Evolutionary conservation across 371 early-diverging fungal species (phyloP).

Genomic region (Mortierella sp.): DNA sequence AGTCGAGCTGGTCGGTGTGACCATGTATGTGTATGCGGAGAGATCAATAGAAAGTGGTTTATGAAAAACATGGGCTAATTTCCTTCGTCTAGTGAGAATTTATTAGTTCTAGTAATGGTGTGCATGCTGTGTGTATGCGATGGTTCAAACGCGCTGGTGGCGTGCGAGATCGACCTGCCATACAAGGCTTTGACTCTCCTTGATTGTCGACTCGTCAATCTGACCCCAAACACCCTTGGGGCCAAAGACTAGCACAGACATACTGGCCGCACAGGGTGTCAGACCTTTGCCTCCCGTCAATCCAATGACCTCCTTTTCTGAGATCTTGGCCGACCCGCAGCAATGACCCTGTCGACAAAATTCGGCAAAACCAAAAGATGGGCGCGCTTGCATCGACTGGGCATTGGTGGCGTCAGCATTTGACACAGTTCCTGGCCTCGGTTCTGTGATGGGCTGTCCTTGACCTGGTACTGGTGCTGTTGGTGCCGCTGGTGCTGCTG

Average conservation of each 20-base stretch:
- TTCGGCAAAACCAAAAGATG: constrained; percentile 35
- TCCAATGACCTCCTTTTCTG: constrained; percentile 10
- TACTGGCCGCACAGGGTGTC: constrained; percentile 50
- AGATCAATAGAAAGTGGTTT: too few relatives aligned
- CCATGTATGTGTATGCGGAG: too few relatives aligned
- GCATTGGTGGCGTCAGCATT: background rate
- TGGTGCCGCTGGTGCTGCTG: background rate
- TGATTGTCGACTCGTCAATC: constrained; percentile 7
- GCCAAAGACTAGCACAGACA: constrained; percentile 43
- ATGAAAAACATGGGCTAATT: too few relatives aligned
- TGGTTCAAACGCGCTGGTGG: background rate
- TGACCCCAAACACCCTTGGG: constrained; percentile 37
- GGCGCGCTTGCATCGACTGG: constrained; percentile 13
- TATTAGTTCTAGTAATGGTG: background rate
- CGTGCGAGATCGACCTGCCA: constrained; percentile 53
- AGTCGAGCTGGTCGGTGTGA: too few relatives aligned
- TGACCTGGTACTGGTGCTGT: background rate
- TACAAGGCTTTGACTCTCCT: constrained; percentile 36
- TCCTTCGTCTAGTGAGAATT: background rate
- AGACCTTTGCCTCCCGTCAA: constrained; percentile 14
- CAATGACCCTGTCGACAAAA: constrained; percentile 44
- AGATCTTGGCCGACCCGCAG: constrained; percentile 36
- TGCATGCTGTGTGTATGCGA: background rate
- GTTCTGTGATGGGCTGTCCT: background rate
- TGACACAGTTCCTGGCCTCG: background rate